A percentile compares a stretch with the other conserved stretches of the same genome.
Evolutionary conservation across 345 rosid species (phyloP).

Genomic region (Salix arbutifolia): DNA sequence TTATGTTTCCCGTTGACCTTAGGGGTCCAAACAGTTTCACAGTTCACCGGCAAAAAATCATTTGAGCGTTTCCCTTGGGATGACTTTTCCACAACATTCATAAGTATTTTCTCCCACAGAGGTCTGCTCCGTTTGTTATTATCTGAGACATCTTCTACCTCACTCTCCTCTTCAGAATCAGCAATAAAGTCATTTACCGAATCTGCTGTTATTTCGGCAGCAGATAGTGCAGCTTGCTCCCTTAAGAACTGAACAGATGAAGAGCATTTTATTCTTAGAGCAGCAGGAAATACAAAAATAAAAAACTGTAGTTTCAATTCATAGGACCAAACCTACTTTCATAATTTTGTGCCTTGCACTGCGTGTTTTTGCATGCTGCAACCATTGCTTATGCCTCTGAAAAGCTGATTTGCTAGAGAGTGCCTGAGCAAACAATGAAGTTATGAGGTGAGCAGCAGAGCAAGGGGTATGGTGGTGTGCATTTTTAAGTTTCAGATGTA

Average conservation of each 20-base stretch:
- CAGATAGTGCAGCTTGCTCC: slow-evolving; percentile 88
- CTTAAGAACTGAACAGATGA: slow-evolving; percentile 62
- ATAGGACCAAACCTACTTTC: slow-evolving; percentile 50
- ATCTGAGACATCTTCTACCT: slow-evolving; percentile 51
- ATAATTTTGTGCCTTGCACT: slow-evolving; percentile 94
- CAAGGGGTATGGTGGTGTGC: not conserved
- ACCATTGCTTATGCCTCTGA: slow-evolving; percentile 84
- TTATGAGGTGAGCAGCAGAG: not conserved
- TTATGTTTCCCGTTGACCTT: slow-evolving; percentile 87
- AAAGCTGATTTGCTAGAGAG: slow-evolving; percentile 88
- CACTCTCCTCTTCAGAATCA: slow-evolving; percentile 66
- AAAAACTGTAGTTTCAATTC: not conserved
- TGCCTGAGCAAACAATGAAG: slow-evolving; percentile 49
- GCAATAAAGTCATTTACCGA: slow-evolving; percentile 60
- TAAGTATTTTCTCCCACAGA: slow-evolving; percentile 64
- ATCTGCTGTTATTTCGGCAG: slow-evolving; percentile 75
- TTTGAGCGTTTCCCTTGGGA: slow-evolving; percentile 30
- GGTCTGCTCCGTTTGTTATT: slow-evolving; percentile 43
- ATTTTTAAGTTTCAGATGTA: not conserved
- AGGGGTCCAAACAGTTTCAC: slow-evolving; percentile 50
- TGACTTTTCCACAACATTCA: slow-evolving; percentile 46
- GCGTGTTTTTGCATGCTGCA: slow-evolving; percentile 89
- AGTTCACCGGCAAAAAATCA: slow-evolving; percentile 33
- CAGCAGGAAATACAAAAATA: not conserved
- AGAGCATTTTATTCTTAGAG: slow-evolving; percentile 10